Evolutionary conservation across 768 basidiomycete genomes (phyloP).

Genomic region (Pisolithus albus): DNA sequence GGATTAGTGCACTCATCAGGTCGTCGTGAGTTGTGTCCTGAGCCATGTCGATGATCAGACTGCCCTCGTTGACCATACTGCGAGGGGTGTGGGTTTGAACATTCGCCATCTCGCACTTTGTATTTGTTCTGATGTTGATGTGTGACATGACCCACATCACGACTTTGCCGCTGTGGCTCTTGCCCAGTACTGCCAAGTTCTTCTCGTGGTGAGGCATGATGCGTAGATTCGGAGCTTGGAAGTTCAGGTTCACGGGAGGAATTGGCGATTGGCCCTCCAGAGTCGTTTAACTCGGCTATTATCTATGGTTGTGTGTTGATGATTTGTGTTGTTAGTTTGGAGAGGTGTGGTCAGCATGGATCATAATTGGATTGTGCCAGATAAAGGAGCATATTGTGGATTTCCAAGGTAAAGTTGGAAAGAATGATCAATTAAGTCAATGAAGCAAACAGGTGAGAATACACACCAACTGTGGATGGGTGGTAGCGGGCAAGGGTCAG

Average conservation of each 20-base stretch:
- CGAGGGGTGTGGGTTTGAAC: too few species aligned
- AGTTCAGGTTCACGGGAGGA: constrained; percentile 32
- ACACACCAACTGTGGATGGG: too few species aligned
- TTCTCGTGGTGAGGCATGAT: constrained; percentile 18
- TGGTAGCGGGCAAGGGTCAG: too few species aligned
- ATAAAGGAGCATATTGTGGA: too few species aligned
- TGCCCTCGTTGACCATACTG: too few species aligned
- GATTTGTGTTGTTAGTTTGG: neutral
- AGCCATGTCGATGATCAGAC: too few species aligned
- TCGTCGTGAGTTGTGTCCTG: too few species aligned
- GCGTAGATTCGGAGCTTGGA: constrained; percentile 38
- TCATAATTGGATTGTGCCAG: too few species aligned
- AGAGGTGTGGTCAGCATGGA: too few species aligned
- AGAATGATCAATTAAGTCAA: neutral
- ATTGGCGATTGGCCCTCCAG: constrained; percentile 16
- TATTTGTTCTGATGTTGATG: neutral
- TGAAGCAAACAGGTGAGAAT: too few species aligned
- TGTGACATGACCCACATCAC: neutral
- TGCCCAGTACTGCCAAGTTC: neutral
- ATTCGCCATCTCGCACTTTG: neutral
- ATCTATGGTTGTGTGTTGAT: constrained; percentile 25
- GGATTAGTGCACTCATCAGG: too few species aligned
- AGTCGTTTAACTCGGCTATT: constrained; percentile 31
- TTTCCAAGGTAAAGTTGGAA: neutral
- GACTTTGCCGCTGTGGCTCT: neutral